phyloP scores from a whole-genome alignment of 2,329 filamentous ascomycete genomes.

The Fusarium caatingaense region DNA sequence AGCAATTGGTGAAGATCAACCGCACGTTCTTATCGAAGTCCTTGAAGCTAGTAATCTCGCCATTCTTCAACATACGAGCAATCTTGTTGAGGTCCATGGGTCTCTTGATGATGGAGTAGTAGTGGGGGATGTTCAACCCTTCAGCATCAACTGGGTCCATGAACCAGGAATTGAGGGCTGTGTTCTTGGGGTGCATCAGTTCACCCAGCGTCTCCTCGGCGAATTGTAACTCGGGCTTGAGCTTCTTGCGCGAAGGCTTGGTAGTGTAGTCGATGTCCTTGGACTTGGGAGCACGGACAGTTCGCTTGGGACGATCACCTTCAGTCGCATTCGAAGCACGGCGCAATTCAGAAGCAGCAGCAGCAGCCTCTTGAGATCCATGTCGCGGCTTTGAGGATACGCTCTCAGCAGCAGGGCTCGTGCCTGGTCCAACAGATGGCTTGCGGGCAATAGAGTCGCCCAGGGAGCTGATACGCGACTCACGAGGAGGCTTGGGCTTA shows the following conservation, averaged over 20 bases:
- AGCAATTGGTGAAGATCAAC: slow-evolving; percentile 89
- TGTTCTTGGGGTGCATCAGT: slow-evolving; percentile 79
- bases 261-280: slow-evolving; percentile 90
- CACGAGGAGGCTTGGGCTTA: slow-evolving; percentile 53
- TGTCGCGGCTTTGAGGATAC: slow-evolving; percentile 33
- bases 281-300: slow-evolving; percentile 89
- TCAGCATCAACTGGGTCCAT: slow-evolving; percentile 90
- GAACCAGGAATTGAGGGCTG: slow-evolving; percentile 77
- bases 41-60: slow-evolving; percentile 83
- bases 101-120: slow-evolving; percentile 93
- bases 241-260: slow-evolving; percentile 84
- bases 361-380: slow-evolving; percentile 33
- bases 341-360: slow-evolving; percentile 57
- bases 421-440: slow-evolving; percentile 47
- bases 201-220: slow-evolving; percentile 85
- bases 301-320: slow-evolving; percentile 86
- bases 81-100: slow-evolving; percentile 96
- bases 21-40: slow-evolving; percentile 88
- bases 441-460: slow-evolving; percentile 45
- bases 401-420: slow-evolving; percentile 46
- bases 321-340: slow-evolving; percentile 84
- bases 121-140: slow-evolving; percentile 90
- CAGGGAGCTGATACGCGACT: slow-evolving; percentile 47
- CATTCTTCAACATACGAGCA: slow-evolving; percentile 77
- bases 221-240: slow-evolving; percentile 89